Base-by-base conservation (phyloP, 768 basidiomycete species). In the Leccinum obscurum region DNA sequence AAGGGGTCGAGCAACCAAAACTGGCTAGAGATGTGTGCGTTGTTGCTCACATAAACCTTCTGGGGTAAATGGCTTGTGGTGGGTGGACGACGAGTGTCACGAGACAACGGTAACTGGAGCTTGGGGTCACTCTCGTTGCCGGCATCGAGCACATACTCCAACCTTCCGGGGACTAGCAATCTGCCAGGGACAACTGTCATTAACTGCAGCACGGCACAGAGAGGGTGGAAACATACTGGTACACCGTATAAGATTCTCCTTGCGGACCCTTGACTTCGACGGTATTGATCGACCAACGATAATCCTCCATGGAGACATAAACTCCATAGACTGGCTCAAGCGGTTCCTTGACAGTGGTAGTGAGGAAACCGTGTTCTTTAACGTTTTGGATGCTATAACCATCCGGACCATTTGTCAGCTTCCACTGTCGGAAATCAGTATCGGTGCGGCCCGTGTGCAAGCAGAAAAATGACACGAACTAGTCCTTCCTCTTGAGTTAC, bases 131-230 rank as follows among this genome's bases (percentile, higher is more conserved):
- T 11, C 9, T 1, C 30, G 30, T 20, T 46, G 22, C 41, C 41
- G 20, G 60, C 24, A 37, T 61, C 57, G n/a, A 61, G 57, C 58
- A 46, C 57, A 15, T 30, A 61, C 26, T 52, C n/a, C 1, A 46
- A 3, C 20, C 20, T 46, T 24, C 4, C 58, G 4, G 60, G 32
- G 7, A 30, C 3, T 22, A 52, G 6, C 3, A 61, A n/a, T 34
- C 57, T 61, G 34, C 6, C 15, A 28, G 24, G 8, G 24, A 35
- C 3, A 15, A 17, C 6, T 6, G 14, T 4, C 20, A 26, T 34
- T 4, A 51, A 4, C 24, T 11, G 14, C 0, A 26, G 26, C 32
- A 51, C 6, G 14, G 26, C 7, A 7, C 9, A 11, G 1, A 30
- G 14, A 13, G 24, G 26, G 34, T n/a, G 24, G 35, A 37, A 37